phyloP scores from a whole-genome alignment of 202 grass and related monocot species.

The Thinopyrum obtusiflorum region DNA sequence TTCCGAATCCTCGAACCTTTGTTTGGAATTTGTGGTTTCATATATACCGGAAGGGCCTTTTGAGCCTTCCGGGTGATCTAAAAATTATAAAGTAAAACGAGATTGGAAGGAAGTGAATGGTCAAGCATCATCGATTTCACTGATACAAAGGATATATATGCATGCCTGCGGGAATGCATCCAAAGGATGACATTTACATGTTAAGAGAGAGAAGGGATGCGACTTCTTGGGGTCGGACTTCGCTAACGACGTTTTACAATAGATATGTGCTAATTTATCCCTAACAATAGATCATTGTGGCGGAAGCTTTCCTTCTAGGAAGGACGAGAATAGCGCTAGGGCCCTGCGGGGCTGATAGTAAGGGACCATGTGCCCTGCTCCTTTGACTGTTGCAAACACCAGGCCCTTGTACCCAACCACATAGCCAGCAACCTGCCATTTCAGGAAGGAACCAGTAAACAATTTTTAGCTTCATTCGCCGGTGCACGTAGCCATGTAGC shows the following conservation, averaged over 20 bases:
- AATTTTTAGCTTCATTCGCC: neutral
- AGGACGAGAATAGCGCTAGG: slow-evolving; percentile 52
- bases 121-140: neutral
- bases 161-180: neutral
- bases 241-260: neutral
- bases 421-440: slow-evolving; percentile 57
- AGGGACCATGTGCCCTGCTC: slow-evolving; percentile 74
- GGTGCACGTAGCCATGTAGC: neutral
- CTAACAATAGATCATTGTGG: slow-evolving; percentile 19
- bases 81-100: neutral
- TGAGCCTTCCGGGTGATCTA: neutral
- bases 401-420: slow-evolving; percentile 51
- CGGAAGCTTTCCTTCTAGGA: slow-evolving; percentile 65
- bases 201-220: neutral
- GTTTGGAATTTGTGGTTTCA: too few relatives aligned
- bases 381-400: slow-evolving; percentile 52
- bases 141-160: neutral
- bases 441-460: neutral
- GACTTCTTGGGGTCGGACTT: neutral
- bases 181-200: neutral
- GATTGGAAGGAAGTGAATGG: neutral
- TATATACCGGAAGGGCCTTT: neutral
- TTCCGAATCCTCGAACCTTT: too few relatives aligned
- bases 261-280: neutral
- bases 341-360: slow-evolving; percentile 65